These are phyloP conservation scores for Persicaria maculosa DNA, from an alignment of 148 eudicot genomes.

Conservation along the genomic window DNA sequence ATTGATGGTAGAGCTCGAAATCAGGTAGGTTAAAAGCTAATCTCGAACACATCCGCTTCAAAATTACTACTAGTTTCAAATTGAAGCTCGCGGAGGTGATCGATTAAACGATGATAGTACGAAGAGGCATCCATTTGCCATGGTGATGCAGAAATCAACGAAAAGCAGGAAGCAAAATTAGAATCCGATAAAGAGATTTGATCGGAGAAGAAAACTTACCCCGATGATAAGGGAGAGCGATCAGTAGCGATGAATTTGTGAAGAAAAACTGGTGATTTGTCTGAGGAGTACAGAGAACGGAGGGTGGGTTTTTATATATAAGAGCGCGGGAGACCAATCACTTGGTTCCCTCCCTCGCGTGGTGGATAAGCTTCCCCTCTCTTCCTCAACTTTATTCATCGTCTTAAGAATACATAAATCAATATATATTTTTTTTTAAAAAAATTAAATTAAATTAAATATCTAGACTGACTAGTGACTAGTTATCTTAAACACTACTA, in stretches of 20 bases:
- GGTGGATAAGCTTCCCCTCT: conserved; percentile 4
- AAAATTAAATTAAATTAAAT: too few relatives aligned
- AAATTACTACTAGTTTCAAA: too few relatives aligned
- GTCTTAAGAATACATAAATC: too few relatives aligned
- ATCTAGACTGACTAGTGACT: too few relatives aligned
- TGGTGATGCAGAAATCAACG: neutral
- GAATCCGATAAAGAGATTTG: neutral
- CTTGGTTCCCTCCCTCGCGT: neutral
- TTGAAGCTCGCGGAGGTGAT: too few relatives aligned
- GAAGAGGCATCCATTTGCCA: neutral
- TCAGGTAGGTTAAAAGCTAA: too few relatives aligned
- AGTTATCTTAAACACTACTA: too few relatives aligned
- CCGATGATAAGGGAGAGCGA: neutral
- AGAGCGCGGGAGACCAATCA: conserved; percentile 13
- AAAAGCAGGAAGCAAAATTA: neutral
- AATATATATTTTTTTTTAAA: too few relatives aligned
- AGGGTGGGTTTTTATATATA: neutral
- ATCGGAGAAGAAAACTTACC: neutral
- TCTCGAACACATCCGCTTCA: too few relatives aligned
- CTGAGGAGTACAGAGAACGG: neutral
- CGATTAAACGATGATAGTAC: too few relatives aligned
- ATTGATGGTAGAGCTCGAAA: too few relatives aligned
- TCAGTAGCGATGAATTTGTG: neutral
- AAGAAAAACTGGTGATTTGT: neutral
- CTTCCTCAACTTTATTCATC: too few relatives aligned